phyloP scores from a whole-genome alignment of 352 stramenopile species.

The Blastocystis sp. region DNA sequence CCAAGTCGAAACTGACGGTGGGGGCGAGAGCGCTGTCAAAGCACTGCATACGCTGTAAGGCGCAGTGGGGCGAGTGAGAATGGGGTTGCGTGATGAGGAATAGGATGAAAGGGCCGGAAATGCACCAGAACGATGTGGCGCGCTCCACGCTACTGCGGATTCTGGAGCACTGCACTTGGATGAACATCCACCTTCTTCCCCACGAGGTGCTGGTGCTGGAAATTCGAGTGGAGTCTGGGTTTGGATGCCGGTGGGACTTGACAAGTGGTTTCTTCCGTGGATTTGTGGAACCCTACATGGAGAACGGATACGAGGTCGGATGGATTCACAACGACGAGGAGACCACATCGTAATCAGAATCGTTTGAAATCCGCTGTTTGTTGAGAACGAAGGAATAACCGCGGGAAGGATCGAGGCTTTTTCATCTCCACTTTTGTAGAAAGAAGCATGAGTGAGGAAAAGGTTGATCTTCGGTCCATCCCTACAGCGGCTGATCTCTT shows the following conservation, averaged over 20 bases:
- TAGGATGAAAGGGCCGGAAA: slow-evolving; percentile 75
- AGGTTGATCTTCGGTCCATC: slow-evolving; percentile 8
- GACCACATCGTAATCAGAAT: not conserved
- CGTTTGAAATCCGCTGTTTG: not conserved
- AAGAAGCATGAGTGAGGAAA: slow-evolving; percentile 36
- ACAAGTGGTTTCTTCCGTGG: slow-evolving; percentile 75
- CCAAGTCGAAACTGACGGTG: slow-evolving; percentile 74
- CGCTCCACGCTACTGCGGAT: slow-evolving; percentile 74
- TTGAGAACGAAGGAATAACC: not conserved
- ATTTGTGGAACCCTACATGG: slow-evolving; percentile 81
- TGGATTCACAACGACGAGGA: slow-evolving; percentile 74
- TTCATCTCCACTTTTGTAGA: not conserved
- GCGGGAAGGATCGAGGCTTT: not conserved
- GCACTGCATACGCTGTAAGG: slow-evolving; percentile 77
- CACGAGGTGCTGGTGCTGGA: slow-evolving; percentile 78
- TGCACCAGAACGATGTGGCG: slow-evolving; percentile 76
- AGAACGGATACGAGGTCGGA: slow-evolving; percentile 77
- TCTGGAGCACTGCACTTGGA: slow-evolving; percentile 77
- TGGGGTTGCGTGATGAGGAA: not conserved
- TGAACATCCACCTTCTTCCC: slow-evolving; percentile 80
- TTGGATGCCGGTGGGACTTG: slow-evolving; percentile 78
- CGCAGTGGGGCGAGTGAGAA: slow-evolving; percentile 76
- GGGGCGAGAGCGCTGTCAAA: slow-evolving; percentile 79
- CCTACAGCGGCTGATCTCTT: slow-evolving; percentile 54
- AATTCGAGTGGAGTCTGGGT: slow-evolving; percentile 77